A percentile compares a stretch with the other conserved stretches of the same genome.
These are phyloP conservation scores for Xylaria intraflava DNA, from an alignment of 495 filamentous ascomycete species.

Conservation along the genomic window DNA sequence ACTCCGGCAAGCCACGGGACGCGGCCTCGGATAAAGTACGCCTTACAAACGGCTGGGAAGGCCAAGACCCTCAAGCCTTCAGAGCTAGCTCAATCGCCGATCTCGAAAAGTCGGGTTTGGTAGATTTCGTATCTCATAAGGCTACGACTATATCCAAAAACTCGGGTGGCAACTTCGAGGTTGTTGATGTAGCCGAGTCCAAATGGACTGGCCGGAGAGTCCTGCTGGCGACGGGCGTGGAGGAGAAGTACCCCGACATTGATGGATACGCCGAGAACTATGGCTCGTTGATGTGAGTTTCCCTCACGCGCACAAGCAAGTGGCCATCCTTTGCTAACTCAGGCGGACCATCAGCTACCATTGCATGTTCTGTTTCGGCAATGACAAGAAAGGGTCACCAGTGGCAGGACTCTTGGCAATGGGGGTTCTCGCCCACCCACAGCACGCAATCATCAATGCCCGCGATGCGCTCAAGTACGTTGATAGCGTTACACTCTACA, in stretches of 20 bases:
- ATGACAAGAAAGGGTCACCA: constrained; percentile 32
- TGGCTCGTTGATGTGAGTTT: constrained; percentile 24
- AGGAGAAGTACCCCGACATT: constrained; percentile 26
- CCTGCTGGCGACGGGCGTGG: constrained; percentile 34
- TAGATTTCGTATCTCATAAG: constrained; percentile 28
- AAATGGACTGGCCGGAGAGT: constrained; percentile 36
- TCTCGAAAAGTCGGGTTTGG: constrained; percentile 28
- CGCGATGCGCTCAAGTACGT: not conserved
- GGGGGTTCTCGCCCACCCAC: constrained; percentile 6
- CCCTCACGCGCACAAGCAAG: not conserved
- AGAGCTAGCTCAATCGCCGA: constrained; percentile 23
- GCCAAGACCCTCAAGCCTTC: constrained; percentile 26
- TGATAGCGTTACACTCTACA: not conserved
- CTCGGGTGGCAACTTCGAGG: constrained; percentile 18
- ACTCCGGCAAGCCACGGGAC: constrained; percentile 41
- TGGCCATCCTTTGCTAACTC: not conserved
- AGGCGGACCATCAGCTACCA: constrained; percentile 28
- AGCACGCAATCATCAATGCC: not conserved
- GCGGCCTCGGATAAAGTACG: constrained; percentile 32
- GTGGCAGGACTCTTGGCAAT: constrained; percentile 32
- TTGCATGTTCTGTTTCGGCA: constrained; percentile 45
- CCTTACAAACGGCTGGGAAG: constrained; percentile 38
- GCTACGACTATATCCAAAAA: constrained; percentile 21
- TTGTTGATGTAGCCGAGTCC: constrained; percentile 21
- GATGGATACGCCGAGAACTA: constrained; percentile 24